A percentile compares a stretch with the other conserved stretches of the same genome.
Conservation (phyloP, 2,329 filamentous ascomycete species). For the Colletotrichum magnum region DNA sequence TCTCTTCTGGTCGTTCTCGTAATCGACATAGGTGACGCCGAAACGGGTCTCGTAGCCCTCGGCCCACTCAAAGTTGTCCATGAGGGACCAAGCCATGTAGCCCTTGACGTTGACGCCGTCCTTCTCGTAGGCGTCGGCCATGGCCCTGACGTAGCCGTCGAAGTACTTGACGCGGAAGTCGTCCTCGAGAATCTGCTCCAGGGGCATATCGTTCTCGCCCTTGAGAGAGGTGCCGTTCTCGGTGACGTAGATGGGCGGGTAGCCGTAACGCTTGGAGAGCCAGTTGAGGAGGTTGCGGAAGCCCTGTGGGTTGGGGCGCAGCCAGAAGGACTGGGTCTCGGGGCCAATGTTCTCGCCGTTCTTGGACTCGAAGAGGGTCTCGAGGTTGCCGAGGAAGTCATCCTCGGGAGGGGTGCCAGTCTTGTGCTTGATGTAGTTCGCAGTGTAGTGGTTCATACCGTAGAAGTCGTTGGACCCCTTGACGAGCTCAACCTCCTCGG, state of each 20-base stretch:
- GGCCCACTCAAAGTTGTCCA: conserved; percentile 96
- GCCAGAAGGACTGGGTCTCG: conserved; percentile 87
- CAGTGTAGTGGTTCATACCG: conserved; percentile 94
- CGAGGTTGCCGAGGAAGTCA: conserved; percentile 83
- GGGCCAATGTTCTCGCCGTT: conserved; percentile 81
- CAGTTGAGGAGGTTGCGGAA: conserved; percentile 84
- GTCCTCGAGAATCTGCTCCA: conserved; percentile 81
- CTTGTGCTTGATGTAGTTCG: conserved; percentile 86
- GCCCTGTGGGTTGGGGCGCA: conserved; percentile 80
- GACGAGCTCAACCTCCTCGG: conserved; percentile 80
- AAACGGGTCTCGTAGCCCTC: conserved; percentile 91
- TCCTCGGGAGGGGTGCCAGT: conserved; percentile 70
- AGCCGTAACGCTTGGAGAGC: conserved; percentile 82
- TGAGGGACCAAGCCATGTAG: conserved; percentile 89
- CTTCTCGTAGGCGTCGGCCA: conserved; percentile 78
- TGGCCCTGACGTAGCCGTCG: conserved; percentile 80
- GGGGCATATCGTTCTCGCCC: conserved; percentile 82
- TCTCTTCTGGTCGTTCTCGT: conserved; percentile 82
- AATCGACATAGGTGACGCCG: conserved; percentile 88
- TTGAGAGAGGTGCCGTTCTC: conserved; percentile 91
- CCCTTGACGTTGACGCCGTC: conserved; percentile 85
- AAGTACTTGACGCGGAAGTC: conserved; percentile 88
- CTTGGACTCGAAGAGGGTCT: conserved; percentile 80
- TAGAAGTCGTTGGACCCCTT: conserved; percentile 94
- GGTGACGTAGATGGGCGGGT: conserved; percentile 87